Evolutionary conservation across 495 filamentous ascomycete species (phyloP).

Genomic region (Neurospora sublineolata): DNA sequence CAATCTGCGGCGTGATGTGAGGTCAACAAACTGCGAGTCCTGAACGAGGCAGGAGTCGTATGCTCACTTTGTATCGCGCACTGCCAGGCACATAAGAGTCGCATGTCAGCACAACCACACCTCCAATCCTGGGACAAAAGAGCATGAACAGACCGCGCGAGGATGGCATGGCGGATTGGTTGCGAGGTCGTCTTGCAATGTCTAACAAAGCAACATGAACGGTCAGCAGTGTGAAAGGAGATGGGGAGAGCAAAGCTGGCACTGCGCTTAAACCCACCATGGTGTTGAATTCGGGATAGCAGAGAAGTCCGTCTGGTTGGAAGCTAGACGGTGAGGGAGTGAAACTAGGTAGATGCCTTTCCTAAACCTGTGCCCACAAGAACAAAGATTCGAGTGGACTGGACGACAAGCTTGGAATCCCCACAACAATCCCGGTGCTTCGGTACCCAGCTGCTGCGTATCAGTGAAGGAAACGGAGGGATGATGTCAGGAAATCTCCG

Average conservation of each 20-base stretch:
- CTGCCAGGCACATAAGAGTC: slow-evolving; percentile 23
- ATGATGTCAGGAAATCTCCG: neutral
- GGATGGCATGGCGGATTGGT: slow-evolving; percentile 79
- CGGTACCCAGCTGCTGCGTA: neutral
- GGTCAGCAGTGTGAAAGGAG: neutral
- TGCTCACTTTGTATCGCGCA: slow-evolving; percentile 77
- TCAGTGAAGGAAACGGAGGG: neutral
- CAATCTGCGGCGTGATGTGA: slow-evolving; percentile 46
- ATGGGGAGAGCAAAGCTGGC: neutral
- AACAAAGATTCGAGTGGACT: neutral
- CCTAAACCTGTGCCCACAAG: neutral
- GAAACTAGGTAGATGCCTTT: neutral
- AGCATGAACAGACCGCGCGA: slow-evolving; percentile 54
- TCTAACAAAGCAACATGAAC: slow-evolving; percentile 8
- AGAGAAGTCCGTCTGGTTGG: neutral
- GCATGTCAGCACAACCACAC: slow-evolving; percentile 3
- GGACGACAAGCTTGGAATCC: neutral
- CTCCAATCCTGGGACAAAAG: neutral
- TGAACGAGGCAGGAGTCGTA: slow-evolving; percentile 2
- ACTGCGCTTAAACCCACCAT: slow-evolving; percentile 6
- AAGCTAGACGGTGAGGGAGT: neutral
- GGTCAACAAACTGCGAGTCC: slow-evolving; percentile 5
- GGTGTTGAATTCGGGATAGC: neutral
- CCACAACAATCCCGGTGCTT: neutral
- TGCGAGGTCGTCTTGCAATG: slow-evolving; percentile 55